Percentiles rank a stretch among this genome's conserved stretches.
These are phyloP conservation scores for Penicillium pulvis DNA, from an alignment of 495 filamentous ascomycete genomes.

Conservation along the genomic window DNA sequence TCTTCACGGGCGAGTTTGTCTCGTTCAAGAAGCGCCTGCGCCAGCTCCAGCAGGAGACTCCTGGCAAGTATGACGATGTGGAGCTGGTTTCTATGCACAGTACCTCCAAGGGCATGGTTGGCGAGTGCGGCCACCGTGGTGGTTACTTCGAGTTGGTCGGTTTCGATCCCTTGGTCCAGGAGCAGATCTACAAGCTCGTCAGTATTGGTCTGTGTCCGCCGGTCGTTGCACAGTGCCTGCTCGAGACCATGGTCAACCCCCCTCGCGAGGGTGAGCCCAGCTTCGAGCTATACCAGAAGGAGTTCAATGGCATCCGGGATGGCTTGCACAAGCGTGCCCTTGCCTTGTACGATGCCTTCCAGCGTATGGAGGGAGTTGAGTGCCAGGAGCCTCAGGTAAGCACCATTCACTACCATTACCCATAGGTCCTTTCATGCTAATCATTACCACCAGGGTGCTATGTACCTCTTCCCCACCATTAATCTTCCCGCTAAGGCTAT, in stretches of 20 bases:
- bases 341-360: conserved; percentile 86
- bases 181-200: conserved; percentile 97
- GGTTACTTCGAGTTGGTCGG: conserved; percentile 94
- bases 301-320: conserved; percentile 78
- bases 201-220: conserved; percentile 94
- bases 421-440: conserved; percentile 8
- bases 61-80: conserved; percentile 76
- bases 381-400: conserved; percentile 74
- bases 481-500: conserved; percentile 71
- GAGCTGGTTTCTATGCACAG: conserved; percentile 88
- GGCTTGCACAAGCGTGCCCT: conserved; percentile 75
- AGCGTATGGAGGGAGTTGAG: conserved; percentile 91
- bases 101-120: conserved; percentile 95
- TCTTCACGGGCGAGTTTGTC: conserved; percentile 89
- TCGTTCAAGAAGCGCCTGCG: conserved; percentile 91
- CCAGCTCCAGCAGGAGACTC: conserved; percentile 73
- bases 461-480: conserved; percentile 99
- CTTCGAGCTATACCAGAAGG: conserved; percentile 76
- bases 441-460: conserved; percentile 64
- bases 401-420: background rate
- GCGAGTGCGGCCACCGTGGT: conserved; percentile 95
- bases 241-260: conserved; percentile 97
- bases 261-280: conserved; percentile 79
- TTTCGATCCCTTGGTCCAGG: conserved; percentile 82
- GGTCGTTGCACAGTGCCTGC: conserved; percentile 91